These are phyloP conservation scores for Rhodotorula sp. DNA, from an alignment of 1,284 basidiomycete genomes.

Conservation along the genomic window DNA sequence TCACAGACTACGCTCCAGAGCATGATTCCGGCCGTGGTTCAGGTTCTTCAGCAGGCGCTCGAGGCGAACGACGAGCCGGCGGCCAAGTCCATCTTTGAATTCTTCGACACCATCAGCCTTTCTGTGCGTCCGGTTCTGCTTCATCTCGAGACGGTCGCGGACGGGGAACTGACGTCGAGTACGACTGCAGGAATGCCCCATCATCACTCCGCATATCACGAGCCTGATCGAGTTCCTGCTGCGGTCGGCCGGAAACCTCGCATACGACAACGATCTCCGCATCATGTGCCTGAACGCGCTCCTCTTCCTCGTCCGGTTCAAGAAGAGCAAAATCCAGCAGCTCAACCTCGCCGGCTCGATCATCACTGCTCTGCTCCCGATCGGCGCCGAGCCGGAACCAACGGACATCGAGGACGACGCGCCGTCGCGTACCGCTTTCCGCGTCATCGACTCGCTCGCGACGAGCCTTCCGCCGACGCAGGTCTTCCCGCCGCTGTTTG, in stretches of 20 bases:
- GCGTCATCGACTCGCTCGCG: slow-evolving; percentile 89
- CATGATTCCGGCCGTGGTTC: slow-evolving; percentile 84
- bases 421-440: slow-evolving; percentile 68
- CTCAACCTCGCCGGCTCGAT: slow-evolving; percentile 82
- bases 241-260: slow-evolving; percentile 74
- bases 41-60: slow-evolving; percentile 84
- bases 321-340: slow-evolving; percentile 92
- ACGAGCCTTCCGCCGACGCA: slow-evolving; percentile 92
- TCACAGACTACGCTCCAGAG: slow-evolving; percentile 79
- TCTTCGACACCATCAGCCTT: slow-evolving; percentile 92
- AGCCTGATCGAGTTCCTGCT: slow-evolving; percentile 89
- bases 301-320: slow-evolving; percentile 71
- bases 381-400: slow-evolving; percentile 83
- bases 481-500: slow-evolving; percentile 85
- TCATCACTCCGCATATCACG: slow-evolving; percentile 83
- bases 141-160: neutral
- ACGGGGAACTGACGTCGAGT: neutral
- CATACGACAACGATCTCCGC: slow-evolving; percentile 76
- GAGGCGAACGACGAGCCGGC: slow-evolving; percentile 75
- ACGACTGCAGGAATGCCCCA: slow-evolving; percentile 72
- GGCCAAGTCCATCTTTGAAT: slow-evolving; percentile 88
- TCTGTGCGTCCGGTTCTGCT: slow-evolving; percentile 58
- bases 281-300: slow-evolving; percentile 90
- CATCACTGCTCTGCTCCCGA: slow-evolving; percentile 87
- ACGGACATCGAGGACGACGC: slow-evolving; percentile 78